A percentile compares a stretch with the other conserved stretches of the same genome.
Evolutionary conservation across 805 yeast species (phyloP).

Genomic region (Komagataella phaffii): DNA sequence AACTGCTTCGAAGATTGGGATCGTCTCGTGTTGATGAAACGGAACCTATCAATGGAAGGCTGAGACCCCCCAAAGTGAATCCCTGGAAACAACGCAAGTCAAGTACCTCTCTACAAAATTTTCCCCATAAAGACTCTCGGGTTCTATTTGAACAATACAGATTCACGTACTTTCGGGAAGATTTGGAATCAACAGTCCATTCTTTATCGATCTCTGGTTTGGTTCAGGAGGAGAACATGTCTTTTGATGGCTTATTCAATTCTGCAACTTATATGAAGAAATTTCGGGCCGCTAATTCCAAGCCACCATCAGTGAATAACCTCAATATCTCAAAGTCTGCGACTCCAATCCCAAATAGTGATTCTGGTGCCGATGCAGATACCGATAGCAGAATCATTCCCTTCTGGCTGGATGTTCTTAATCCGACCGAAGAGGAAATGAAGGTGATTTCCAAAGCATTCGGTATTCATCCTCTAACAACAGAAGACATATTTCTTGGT

Average conservation of each 20-base stretch:
- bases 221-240: conserved; percentile 30
- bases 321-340: background rate
- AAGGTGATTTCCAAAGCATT: conserved; percentile 80
- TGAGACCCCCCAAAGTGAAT: conserved; percentile 61
- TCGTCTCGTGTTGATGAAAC: conserved; percentile 35
- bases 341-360: background rate
- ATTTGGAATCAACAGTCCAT: conserved; percentile 78
- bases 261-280: conserved; percentile 19
- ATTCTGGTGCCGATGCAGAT: background rate
- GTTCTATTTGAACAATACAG: conserved; percentile 38
- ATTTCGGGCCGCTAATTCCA: background rate
- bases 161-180: conserved; percentile 88
- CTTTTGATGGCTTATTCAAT: conserved; percentile 52
- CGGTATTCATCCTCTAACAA: conserved; percentile 91
- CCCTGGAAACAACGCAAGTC: conserved; percentile 49
- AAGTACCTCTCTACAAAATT: conserved; percentile 1
- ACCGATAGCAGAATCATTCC: conserved; percentile 30
- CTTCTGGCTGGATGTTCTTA: conserved; percentile 87
- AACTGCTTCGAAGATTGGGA: conserved; percentile 4
- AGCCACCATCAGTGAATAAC: background rate
- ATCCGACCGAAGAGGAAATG: conserved; percentile 96
- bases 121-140: conserved; percentile 3
- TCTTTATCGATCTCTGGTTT: conserved; percentile 81
- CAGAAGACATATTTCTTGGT: conserved; percentile 87
- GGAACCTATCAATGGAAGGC: conserved; percentile 42